Evolutionary conservation across 2,329 filamentous ascomycete species (phyloP), one percentile per base, ranked within the genome.

Genomic region (Pseudocercospora vitis): DNA sequence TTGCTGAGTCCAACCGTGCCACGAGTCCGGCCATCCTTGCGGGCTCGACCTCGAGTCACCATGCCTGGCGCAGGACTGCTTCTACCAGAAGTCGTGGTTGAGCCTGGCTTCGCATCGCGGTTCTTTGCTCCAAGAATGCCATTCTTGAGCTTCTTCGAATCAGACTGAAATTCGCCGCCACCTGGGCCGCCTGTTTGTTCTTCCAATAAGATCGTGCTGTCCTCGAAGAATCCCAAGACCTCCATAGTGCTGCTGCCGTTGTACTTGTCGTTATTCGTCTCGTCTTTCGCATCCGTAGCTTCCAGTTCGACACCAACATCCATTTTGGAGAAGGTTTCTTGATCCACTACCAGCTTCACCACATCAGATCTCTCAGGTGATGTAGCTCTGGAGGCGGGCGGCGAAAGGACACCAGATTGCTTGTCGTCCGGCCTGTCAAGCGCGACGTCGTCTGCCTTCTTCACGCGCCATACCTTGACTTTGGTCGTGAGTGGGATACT

Each of bases 1-100:
- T 99, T 99, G 59, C 83, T 84, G 48, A 99, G 76, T 28, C 94
- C 94, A 35, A 91, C 88, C 33, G 86, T 87, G 26, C 94, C 94
- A 28, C 84, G 73, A 9, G 83, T 82, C 57, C 85, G 84, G 7
- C 88, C 88, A 32, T 84, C 82, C 62, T 83, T 85, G 56, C 86
- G 83, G 21, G 81, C 75, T 52, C 89, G 82, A 35, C 89, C 89
- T 61, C 91, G 81, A 0, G 89, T 91, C 57, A 88, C 76, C 3
- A 78, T 75, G 2, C 79, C 81, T 8, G 68, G 78, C 4, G 84
- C 85, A 52, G 89, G 91, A 58, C 81, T 90, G 24, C 85, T 82
- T 33, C 86, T 82, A 52, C 88, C 89, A 60, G 65, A 68, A 1
- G 56, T 77, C 82, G 52, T 73, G 66, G 63, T 59, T 46, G 69